Evolutionary conservation across 352 stramenopile genomes (phyloP).

Genomic region (Pythium guiyangense): DNA sequence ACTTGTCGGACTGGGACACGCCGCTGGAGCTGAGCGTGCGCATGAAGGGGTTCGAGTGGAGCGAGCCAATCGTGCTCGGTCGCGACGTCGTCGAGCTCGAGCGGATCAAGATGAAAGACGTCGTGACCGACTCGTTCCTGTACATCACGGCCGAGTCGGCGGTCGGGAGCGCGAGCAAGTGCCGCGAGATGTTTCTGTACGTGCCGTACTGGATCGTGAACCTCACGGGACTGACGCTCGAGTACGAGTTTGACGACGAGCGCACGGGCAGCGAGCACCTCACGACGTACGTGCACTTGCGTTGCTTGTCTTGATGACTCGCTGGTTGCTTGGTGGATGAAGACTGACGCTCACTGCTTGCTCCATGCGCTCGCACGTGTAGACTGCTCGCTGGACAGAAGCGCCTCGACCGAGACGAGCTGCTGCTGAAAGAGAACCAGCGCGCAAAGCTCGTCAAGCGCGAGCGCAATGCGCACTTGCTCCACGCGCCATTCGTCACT

Average conservation of each 20-base stretch:
- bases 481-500: slow-evolving; percentile 22
- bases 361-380: not conserved
- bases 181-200: slow-evolving; percentile 74
- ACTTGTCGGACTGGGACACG: slow-evolving; percentile 75
- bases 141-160: slow-evolving; percentile 73
- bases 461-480: slow-evolving; percentile 54
- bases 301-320: not conserved
- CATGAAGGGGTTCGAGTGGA: slow-evolving; percentile 87
- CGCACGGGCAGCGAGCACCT: slow-evolving; percentile 58
- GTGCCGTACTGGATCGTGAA: slow-evolving; percentile 89
- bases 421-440: slow-evolving; percentile 69
- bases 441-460: slow-evolving; percentile 24
- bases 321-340: not conserved
- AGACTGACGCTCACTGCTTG: not conserved
- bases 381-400: slow-evolving; percentile 73
- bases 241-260: slow-evolving; percentile 84
- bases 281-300: slow-evolving; percentile 35
- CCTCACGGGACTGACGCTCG: slow-evolving; percentile 73
- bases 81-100: slow-evolving; percentile 47
- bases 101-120: slow-evolving; percentile 74
- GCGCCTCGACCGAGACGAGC: slow-evolving; percentile 66
- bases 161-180: slow-evolving; percentile 44
- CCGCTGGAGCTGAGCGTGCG: slow-evolving; percentile 72
- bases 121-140: slow-evolving; percentile 66
- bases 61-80: slow-evolving; percentile 53